Evolutionary conservation across 179 eudicot species (phyloP).

Genomic region (Beta lomatogona): DNA sequence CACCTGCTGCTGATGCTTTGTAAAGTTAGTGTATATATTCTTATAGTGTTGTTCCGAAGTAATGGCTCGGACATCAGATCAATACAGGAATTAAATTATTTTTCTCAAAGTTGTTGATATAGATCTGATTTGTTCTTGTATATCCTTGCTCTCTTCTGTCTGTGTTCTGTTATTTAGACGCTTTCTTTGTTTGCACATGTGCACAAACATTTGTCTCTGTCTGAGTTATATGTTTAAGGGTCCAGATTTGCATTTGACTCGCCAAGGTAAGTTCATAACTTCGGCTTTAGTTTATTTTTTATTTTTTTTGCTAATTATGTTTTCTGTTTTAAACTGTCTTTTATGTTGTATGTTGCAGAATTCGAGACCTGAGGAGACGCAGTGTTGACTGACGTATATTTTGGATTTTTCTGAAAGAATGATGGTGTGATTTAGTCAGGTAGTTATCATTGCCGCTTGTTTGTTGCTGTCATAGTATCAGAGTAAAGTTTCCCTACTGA

Average conservation of each 20-base stretch:
- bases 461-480: background rate
- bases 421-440: background rate
- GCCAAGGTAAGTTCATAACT: constrained; percentile 1
- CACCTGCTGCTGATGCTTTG: constrained; percentile 52
- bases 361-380: background rate
- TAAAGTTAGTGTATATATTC: constrained; percentile 64
- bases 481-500: too few relatives aligned
- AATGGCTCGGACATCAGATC: constrained; percentile 43
- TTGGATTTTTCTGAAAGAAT: background rate
- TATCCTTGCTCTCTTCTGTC: background rate
- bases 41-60: constrained; percentile 37
- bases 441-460: background rate
- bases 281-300: background rate
- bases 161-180: background rate
- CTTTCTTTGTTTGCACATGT: background rate
- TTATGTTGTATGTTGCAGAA: constrained; percentile 10
- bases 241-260: background rate
- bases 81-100: constrained; percentile 44
- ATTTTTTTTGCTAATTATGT: background rate
- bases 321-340: background rate
- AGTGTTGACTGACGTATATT: background rate
- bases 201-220: background rate
- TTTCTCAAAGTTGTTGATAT: constrained; percentile 21
- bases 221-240: background rate
- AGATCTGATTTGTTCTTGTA: background rate